phyloP scores from a whole-genome alignment of 2,329 filamentous ascomycete species.

The Penicillium crustosum region DNA sequence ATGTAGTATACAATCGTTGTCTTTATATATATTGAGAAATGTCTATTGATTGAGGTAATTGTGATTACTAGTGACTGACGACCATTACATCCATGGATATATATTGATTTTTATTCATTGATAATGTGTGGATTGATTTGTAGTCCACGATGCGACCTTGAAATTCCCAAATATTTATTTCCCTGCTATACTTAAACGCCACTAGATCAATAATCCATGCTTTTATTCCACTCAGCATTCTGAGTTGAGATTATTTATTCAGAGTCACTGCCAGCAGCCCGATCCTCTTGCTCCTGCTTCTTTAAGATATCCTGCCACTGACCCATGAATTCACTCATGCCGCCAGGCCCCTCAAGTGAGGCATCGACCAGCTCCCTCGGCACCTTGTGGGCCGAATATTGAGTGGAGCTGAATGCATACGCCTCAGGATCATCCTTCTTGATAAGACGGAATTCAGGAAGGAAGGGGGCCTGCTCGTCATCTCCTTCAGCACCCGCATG shows the following conservation, averaged over 20 bases:
- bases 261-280: slow-evolving; percentile 36
- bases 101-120: not conserved
- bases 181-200: slow-evolving; percentile 15
- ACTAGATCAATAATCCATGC: not conserved
- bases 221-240: not conserved
- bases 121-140: not conserved
- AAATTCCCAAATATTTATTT: not conserved
- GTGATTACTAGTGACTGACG: not conserved
- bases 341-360: slow-evolving; percentile 65
- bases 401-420: slow-evolving; percentile 78
- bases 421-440: slow-evolving; percentile 83
- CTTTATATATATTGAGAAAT: not conserved
- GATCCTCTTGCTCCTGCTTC: slow-evolving; percentile 43
- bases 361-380: slow-evolving; percentile 86
- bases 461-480: slow-evolving; percentile 51
- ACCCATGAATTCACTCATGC: slow-evolving; percentile 75
- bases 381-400: slow-evolving; percentile 93
- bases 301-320: slow-evolving; percentile 66
- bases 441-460: slow-evolving; percentile 79
- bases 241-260: not conserved
- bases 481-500: slow-evolving; percentile 54
- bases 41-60: not conserved
- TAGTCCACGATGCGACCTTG: slow-evolving; percentile 1
- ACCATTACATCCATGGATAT: not conserved
- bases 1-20: not conserved